Base-by-base conservation (phyloP, 305 asterid genomes). In the Fraxinus floribunda region DNA sequence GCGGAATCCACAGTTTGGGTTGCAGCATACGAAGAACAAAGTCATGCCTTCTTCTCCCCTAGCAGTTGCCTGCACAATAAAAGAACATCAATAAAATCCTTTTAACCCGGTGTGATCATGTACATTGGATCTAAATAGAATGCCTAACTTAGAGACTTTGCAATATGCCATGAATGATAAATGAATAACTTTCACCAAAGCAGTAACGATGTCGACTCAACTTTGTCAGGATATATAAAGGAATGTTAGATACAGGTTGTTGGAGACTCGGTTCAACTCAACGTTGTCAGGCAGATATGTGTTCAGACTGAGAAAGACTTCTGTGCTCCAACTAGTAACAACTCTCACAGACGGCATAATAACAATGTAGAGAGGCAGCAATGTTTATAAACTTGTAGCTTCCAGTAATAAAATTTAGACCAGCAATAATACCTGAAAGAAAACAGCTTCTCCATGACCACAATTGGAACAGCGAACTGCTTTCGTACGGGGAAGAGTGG, bases 391-490 rank as follows among this genome's bases (percentile, higher is more conserved):
- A 20, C 72, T 22, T 22, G 72, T 24, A 62, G 34, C 16, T 64
- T 32, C 10, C 68, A 80, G 35, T 64, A 6, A 18, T 18, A 57
- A 57, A 18, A 57, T 57, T 18, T 57, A 57, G 30, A 76, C 15
- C 39, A 77, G 20, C 39, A 78, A 78, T 81, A 34, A 11, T 84
- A 95, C 98, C 97, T 93, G 99, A 85, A 94, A 94, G 90, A 96
- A 96, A 81, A 94, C 98, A 79, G 99, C 99, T 89, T 96, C 98
- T 82, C 98, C 99, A 84, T 96, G 99, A 60, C 95, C 95, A 84
- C 99, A 96, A 76, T 15, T 88, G 64, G 99, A 32, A 81, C 99
- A 96, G 9, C 89, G 97, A 52, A 91, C 97, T 16, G 95, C 86
- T 85, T 94, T 96, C 10, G 99, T 96, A 64, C 98, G 94, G 13